Evolutionary conservation across 371 early-diverging fungal species (phyloP).

Genomic region (Mortierella sp.): DNA sequence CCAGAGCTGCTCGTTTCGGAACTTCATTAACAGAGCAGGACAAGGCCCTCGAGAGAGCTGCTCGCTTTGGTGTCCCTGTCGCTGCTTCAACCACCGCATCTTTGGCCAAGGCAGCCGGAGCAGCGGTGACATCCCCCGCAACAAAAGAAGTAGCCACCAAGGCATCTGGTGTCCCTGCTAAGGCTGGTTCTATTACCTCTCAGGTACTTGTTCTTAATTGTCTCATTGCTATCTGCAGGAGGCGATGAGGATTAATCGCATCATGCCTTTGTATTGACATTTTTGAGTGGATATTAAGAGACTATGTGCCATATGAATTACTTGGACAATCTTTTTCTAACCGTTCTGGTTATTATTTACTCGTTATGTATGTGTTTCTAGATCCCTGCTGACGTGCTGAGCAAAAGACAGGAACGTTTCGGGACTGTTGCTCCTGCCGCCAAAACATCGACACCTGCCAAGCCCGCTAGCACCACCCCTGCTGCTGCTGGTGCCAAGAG

Average conservation of each 20-base stretch:
- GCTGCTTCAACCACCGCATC: slow-evolving; percentile 30
- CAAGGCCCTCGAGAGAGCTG: slow-evolving; percentile 66
- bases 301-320: background rate
- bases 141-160: slow-evolving; percentile 1
- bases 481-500: slow-evolving; percentile 11
- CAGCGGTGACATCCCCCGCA: slow-evolving; percentile 2
- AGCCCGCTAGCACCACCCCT: background rate
- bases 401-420: slow-evolving; percentile 41
- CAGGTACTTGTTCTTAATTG: slow-evolving; percentile 19
- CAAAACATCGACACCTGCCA: background rate
- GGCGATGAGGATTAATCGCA: background rate
- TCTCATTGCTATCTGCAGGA: background rate
- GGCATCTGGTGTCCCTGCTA: slow-evolving; percentile 20
- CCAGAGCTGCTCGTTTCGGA: slow-evolving; percentile 61
- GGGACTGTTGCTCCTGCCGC: slow-evolving; percentile 38
- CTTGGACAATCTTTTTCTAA: background rate
- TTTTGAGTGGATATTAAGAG: background rate
- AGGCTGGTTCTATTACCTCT: slow-evolving; percentile 22
- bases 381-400: slow-evolving; percentile 45
- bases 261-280: background rate
- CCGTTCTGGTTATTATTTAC: background rate
- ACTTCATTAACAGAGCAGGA: slow-evolving; percentile 44
- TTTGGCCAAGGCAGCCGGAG: slow-evolving; percentile 32
- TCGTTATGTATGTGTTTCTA: background rate
- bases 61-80: slow-evolving; percentile 69